phyloP scores from a whole-genome alignment of 2,329 filamentous ascomycete species.

The Penicillium sp. region DNA sequence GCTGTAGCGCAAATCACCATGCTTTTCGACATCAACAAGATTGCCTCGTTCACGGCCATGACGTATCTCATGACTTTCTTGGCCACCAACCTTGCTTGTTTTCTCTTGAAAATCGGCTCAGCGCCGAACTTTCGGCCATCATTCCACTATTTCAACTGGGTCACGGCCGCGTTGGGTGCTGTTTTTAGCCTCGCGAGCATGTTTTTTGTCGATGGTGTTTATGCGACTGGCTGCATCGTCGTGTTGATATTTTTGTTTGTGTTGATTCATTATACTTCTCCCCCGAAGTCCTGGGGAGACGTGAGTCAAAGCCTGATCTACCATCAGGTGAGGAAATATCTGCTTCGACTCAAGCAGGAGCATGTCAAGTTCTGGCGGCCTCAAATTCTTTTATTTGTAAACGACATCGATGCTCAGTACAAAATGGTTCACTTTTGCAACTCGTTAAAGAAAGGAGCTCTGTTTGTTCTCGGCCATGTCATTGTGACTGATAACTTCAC shows the following conservation, averaged over 20 bases:
- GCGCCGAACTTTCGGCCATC: constrained; percentile 85
- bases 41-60: constrained; percentile 87
- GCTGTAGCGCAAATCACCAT: constrained; percentile 72
- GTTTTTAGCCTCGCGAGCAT: constrained; percentile 75
- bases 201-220: constrained; percentile 85
- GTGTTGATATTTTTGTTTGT: constrained; percentile 74
- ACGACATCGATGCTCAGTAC: constrained; percentile 75
- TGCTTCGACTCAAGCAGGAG: constrained; percentile 76
- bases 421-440: constrained; percentile 89
- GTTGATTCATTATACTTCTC: constrained; percentile 78
- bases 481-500: constrained; percentile 82
- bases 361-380: constrained; percentile 94
- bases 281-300: constrained; percentile 85
- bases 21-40: constrained; percentile 79
- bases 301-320: constrained; percentile 88
- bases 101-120: constrained; percentile 79
- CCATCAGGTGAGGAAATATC: constrained; percentile 80
- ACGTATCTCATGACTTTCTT: constrained; percentile 90
- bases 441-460: constrained; percentile 78
- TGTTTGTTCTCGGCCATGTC: constrained; percentile 83
- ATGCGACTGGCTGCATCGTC: constrained; percentile 70
- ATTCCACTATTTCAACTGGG: constrained; percentile 85
- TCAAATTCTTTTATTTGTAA: constrained; percentile 79
- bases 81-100: constrained; percentile 82
- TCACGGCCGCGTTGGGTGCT: constrained; percentile 71